Conservation (phyloP, 2,329 filamentous ascomycete species). For the Fusarium brachygibbosum region DNA sequence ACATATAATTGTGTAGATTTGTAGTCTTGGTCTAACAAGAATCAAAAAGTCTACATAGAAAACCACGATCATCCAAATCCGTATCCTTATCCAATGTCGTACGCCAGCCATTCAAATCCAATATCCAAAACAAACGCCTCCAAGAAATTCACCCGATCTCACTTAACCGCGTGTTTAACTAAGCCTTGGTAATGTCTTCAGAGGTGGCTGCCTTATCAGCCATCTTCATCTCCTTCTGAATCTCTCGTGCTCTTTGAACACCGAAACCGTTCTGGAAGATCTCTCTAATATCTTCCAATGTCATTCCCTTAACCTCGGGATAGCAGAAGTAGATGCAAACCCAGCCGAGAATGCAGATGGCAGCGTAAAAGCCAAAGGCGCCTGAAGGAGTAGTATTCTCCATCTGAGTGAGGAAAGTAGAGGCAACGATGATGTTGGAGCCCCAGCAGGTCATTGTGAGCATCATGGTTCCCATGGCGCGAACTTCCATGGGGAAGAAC, state of each 20-base stretch:
- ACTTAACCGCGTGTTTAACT: not conserved
- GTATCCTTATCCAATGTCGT: too few species aligned
- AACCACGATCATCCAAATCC: too few species aligned
- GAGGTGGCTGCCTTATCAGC: conserved; percentile 3
- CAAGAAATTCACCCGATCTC: too few species aligned
- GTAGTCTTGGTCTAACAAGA: too few species aligned
- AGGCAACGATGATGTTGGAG: conserved; percentile 63
- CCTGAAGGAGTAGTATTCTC: conserved; percentile 63
- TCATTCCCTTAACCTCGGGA: conserved; percentile 68
- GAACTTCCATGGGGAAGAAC: conserved; percentile 62
- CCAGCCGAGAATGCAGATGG: conserved; percentile 62
- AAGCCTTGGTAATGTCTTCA: conserved; percentile 25
- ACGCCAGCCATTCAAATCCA: too few species aligned
- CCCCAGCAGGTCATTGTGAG: conserved; percentile 62
- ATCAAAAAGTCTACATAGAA: too few species aligned
- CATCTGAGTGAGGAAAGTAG: conserved; percentile 63
- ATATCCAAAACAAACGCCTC: too few species aligned
- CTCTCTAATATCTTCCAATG: conserved; percentile 66
- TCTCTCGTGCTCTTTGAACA: conserved; percentile 56
- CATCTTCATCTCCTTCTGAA: conserved; percentile 54
- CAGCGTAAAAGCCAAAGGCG: conserved; percentile 66
- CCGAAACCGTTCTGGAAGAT: conserved; percentile 65
- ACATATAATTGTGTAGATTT: too few species aligned
- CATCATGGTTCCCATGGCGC: conserved; percentile 64
- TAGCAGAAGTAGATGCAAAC: conserved; percentile 62